Conservation (phyloP, 1,284 basidiomycete genomes). For the Xerocomus amazonicus region DNA sequence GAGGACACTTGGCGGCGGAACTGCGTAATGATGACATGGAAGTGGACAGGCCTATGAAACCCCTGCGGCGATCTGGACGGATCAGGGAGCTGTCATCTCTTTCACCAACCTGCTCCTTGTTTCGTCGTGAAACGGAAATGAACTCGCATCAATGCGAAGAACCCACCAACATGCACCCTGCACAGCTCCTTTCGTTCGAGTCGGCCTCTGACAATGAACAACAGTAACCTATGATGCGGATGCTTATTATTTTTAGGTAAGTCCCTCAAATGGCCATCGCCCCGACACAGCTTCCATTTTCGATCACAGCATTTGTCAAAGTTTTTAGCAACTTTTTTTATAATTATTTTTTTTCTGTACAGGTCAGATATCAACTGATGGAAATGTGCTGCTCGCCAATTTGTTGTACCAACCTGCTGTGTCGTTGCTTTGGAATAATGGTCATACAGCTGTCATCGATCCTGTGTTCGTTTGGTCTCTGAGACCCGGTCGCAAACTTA, state of each 20-base stretch:
- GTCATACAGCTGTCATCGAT: conserved; percentile 24
- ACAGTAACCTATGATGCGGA: conserved; percentile 18
- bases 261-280: conserved; percentile 8
- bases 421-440: conserved; percentile 23
- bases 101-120: conserved; percentile 24
- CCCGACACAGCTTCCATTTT: conserved; percentile 16
- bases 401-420: conserved; percentile 24
- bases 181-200: conserved; percentile 16
- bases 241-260: conserved; percentile 30
- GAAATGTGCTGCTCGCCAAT: conserved; percentile 25
- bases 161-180: conserved; percentile 19
- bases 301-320: conserved; percentile 21
- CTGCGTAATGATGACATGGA: conserved; percentile 29
- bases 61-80: conserved; percentile 33
- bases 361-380: conserved; percentile 21
- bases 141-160: conserved; percentile 27
- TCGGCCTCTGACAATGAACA: conserved; percentile 27
- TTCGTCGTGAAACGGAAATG: conserved; percentile 33
- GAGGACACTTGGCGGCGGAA: conserved; percentile 23
- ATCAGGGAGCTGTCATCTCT: conserved; percentile 28
- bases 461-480: conserved; percentile 18
- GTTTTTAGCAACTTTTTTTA: conserved; percentile 13
- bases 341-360: conserved; percentile 6
- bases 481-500: conserved; percentile 32
- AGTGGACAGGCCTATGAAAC: conserved; percentile 36